phyloP scores from a whole-genome alignment of 73 alveolate genomes.

The Symbiodinium natans region DNA sequence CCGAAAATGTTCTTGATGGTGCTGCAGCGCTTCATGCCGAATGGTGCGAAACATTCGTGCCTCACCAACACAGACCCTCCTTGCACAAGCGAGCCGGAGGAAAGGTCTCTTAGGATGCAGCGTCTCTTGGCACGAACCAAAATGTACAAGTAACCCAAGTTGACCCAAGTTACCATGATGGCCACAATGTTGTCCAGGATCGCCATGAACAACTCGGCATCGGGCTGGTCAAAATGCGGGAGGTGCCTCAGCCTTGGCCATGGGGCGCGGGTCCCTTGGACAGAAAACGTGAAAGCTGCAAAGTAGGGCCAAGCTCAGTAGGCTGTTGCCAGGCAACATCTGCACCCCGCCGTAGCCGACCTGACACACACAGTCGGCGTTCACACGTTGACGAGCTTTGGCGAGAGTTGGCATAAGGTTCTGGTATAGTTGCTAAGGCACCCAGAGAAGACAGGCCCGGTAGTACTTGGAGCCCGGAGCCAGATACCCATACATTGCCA shows the following conservation, averaged over 20 bases:
- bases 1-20: not conserved
- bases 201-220: constrained; percentile 49
- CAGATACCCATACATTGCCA: constrained; percentile 58
- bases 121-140: not conserved
- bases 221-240: constrained; percentile 62
- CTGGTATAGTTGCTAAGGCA: not conserved
- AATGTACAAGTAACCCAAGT: not conserved
- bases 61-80: too few relatives aligned
- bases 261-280: not conserved
- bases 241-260: constrained; percentile 40
- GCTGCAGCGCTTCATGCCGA: too few relatives aligned
- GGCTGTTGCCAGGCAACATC: constrained; percentile 9
- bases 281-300: not conserved
- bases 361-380: too few relatives aligned
- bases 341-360: constrained; percentile 39
- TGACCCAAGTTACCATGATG: constrained; percentile 10
- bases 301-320: not conserved
- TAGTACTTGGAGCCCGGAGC: constrained; percentile 55
- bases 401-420: too few relatives aligned
- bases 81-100: too few relatives aligned
- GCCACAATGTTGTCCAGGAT: constrained; percentile 81
- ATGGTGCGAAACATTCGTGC: too few relatives aligned
- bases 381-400: too few relatives aligned
- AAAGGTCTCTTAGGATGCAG: not conserved
- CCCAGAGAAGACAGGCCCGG: constrained; percentile 74